Conservation (phyloP, 768 basidiomycete species). For the Dioszegia crocea region DNA sequence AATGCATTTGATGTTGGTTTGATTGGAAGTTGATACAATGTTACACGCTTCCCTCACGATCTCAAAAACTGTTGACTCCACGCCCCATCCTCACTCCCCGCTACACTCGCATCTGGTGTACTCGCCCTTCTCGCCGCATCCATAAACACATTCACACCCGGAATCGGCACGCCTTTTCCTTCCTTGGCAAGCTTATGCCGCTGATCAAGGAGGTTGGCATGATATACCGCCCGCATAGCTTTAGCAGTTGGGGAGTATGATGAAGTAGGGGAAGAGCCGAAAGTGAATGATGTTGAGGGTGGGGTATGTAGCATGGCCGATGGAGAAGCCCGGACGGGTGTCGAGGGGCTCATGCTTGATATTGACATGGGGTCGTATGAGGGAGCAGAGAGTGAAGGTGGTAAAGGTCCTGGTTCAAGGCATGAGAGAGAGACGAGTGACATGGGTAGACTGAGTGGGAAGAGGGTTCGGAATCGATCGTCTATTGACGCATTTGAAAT, state of each 20-base stretch:
- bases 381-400: background rate
- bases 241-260: conserved; percentile 20
- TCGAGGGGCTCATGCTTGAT: background rate
- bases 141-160: conserved; percentile 4
- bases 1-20: background rate
- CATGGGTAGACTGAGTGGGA: conserved; percentile 60
- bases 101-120: background rate
- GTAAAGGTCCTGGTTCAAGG: conserved; percentile 21
- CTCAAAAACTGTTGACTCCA: background rate
- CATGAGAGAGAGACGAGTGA: conserved; percentile 37
- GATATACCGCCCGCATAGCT: conserved; percentile 37
- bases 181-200: conserved; percentile 2
- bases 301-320: background rate
- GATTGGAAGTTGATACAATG: too few species aligned
- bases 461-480: conserved; percentile 54
- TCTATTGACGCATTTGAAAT: conserved; percentile 49
- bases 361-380: background rate
- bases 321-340: background rate
- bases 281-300: background rate
- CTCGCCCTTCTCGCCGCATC: conserved; percentile 5
- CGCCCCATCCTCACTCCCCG: background rate
- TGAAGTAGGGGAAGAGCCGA: background rate
- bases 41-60: too few species aligned
- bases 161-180: conserved; percentile 5
- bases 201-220: conserved; percentile 25